Evolutionary conservation across 1,284 basidiomycete species (phyloP).

Genomic region (Filobasidium uniguttulatum): DNA sequence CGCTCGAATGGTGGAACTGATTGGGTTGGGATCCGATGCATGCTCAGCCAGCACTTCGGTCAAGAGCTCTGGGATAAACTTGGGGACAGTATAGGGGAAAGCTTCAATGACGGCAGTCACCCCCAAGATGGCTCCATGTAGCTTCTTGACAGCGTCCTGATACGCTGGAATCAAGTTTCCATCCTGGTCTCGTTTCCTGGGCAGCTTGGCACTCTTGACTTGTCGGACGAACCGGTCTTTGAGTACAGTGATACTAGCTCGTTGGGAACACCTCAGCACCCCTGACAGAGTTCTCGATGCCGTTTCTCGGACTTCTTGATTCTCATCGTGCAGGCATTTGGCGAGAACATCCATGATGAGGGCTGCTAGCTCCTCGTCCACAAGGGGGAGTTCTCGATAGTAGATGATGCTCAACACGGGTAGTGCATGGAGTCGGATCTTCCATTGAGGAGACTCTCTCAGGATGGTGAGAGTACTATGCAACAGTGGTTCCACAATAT

Average conservation of each 20-base stretch:
- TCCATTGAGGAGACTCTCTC: constrained; percentile 37
- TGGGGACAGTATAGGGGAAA: constrained; percentile 49
- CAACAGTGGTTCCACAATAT: constrained; percentile 38
- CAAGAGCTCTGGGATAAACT: constrained; percentile 46
- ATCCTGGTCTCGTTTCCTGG: constrained; percentile 48
- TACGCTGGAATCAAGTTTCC: constrained; percentile 48
- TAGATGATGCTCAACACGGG: constrained; percentile 37
- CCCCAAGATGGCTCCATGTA: constrained; percentile 87
- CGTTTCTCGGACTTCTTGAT: constrained; percentile 87
- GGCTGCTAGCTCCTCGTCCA: constrained; percentile 52
- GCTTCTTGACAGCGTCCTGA: constrained; percentile 53
- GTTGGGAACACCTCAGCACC: constrained; percentile 82
- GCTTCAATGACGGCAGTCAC: constrained; percentile 44
- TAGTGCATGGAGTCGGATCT: constrained; percentile 40
- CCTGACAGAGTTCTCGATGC: constrained; percentile 53
- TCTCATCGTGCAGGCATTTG: constrained; percentile 73
- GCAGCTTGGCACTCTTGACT: constrained; percentile 52
- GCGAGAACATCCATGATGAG: constrained; percentile 67
- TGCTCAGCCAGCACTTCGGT: constrained; percentile 42
- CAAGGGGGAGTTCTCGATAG: constrained; percentile 54
- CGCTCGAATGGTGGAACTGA: constrained; percentile 76
- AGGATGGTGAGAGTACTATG: constrained; percentile 34
- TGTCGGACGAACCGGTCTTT: constrained; percentile 69
- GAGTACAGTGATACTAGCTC: constrained; percentile 70
- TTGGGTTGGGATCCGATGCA: constrained; percentile 79